Conservation (phyloP, 495 filamentous ascomycete genomes). For the Penicillium cataractarum region DNA sequence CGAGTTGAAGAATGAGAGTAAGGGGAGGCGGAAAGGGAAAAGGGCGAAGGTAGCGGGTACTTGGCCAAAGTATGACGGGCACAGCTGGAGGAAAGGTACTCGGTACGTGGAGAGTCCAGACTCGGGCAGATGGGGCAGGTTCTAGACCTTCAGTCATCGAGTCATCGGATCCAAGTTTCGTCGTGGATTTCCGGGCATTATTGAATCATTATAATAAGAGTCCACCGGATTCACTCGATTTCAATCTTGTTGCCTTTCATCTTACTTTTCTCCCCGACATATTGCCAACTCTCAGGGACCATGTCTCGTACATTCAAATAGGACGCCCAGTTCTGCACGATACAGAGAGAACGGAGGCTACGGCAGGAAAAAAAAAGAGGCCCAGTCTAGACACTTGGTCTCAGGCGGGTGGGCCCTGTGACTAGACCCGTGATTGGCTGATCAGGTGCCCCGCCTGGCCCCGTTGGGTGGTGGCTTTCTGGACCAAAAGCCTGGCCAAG, state of each 20-base stretch:
- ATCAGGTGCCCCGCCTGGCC: background rate
- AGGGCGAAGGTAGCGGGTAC: constrained; percentile 27
- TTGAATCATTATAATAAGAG: background rate
- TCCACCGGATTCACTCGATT: background rate
- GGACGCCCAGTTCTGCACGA: constrained; percentile 2
- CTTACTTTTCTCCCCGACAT: background rate
- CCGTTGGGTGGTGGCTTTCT: constrained; percentile 6
- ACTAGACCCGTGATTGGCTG: constrained; percentile 3
- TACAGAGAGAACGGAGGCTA: background rate
- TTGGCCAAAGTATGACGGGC: constrained; percentile 2
- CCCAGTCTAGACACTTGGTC: constrained; percentile 6
- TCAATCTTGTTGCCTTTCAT: background rate
- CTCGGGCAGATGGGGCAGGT: constrained; percentile 17
- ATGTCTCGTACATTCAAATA: background rate
- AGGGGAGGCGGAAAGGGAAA: constrained; percentile 18
- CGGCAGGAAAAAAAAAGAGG: constrained; percentile 1
- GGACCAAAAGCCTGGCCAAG: constrained; percentile 8
- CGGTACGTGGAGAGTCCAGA: constrained; percentile 21
- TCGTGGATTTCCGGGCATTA: background rate
- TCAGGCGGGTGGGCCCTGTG: constrained; percentile 3
- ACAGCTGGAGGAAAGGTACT: constrained; percentile 17
- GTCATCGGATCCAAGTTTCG: constrained; percentile 24
- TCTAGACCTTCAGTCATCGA: constrained; percentile 37
- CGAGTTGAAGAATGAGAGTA: constrained; percentile 16
- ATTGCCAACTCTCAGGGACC: background rate